Evolutionary conservation across 1,284 basidiomycete species (phyloP), one percentile per base, ranked within the genome.

Genomic region (Ganoderma lucidum): DNA sequence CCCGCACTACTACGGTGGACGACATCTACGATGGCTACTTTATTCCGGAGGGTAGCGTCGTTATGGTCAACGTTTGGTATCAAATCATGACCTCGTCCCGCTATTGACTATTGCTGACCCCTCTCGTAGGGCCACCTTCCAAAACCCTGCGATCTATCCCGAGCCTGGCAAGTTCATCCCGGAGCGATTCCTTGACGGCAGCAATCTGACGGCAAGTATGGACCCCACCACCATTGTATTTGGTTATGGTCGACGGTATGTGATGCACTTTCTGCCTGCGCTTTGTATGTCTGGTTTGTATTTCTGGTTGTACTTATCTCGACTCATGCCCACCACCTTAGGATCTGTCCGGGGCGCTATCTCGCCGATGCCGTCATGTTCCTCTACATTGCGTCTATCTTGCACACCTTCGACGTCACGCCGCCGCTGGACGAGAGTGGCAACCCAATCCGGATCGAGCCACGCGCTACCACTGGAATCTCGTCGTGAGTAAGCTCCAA

Each of bases 171-270:
- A 56, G n/a, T 76, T 77, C 66, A 61, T 67, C 6, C 72, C 76
- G 2, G 76, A 76, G 23, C 71, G 74, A 6, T 77, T 69, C 68
- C 64, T 76, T 14, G 62, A 63, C 48, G 60, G 55, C 0, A 60
- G 41, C n/a, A 41, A 53, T 37, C 60, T 51, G 23, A 10, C 59
- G 10, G 37, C 41, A 14, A 30, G 53, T 6, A 19, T 32, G 6
- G 60, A 67, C 30, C 80, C 80, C 8, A 60, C 64, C 30, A 71
- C 71, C 6, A 71, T 74, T 8, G 71, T 74, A 1, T 82, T 81
- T 67, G 82, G 80, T 2, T 81, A 71, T 48, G 81, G 81, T 23
- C 70, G 81, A 30, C 66, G 81, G 80, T 65, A 28, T 2, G 39
- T 15, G 8, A 19, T 15, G 30, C 12, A 17, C 19, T 23, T 2